Conservation (phyloP, 176 grass and related monocot genomes). For the Avena atlantica region DNA sequence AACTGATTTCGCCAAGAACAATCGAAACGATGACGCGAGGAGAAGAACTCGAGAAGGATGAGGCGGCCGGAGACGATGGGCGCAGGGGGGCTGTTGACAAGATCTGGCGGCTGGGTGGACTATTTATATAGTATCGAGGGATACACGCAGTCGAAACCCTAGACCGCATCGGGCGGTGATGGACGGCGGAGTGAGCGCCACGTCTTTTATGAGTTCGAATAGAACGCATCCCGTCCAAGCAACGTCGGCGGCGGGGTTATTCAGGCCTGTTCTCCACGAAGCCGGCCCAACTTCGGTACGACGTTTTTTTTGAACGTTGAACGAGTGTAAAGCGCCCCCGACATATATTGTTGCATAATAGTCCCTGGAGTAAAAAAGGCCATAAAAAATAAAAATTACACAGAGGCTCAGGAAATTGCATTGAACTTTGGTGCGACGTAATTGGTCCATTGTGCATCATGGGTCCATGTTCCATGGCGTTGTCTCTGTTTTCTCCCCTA, state of each 20-base stretch:
- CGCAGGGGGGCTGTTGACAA: fast-evolving
- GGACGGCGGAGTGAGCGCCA: background rate
- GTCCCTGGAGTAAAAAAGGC: too few relatives aligned
- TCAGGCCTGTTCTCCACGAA: background rate
- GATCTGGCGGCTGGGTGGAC: background rate
- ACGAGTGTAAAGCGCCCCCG: too few relatives aligned
- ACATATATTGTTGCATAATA: too few relatives aligned
- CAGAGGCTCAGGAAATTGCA: too few relatives aligned
- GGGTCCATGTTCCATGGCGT: too few relatives aligned
- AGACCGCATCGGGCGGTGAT: slow-evolving; percentile 16
- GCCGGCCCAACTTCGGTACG: background rate
- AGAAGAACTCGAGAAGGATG: too few relatives aligned
- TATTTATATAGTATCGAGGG: slow-evolving; percentile 20
- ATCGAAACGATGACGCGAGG: background rate
- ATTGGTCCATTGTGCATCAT: too few relatives aligned
- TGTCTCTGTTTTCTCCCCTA: too few relatives aligned
- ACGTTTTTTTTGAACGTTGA: background rate
- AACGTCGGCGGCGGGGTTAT: background rate
- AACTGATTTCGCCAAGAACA: too few relatives aligned
- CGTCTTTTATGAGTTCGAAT: background rate
- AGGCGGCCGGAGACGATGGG: background rate
- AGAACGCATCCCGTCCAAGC: background rate
- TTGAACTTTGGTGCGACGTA: background rate
- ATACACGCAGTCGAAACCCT: slow-evolving; percentile 38
- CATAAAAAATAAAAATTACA: too few relatives aligned